Evolutionary conservation across 345 rosid genomes (phyloP).

Genomic region (Turritis glabra): DNA sequence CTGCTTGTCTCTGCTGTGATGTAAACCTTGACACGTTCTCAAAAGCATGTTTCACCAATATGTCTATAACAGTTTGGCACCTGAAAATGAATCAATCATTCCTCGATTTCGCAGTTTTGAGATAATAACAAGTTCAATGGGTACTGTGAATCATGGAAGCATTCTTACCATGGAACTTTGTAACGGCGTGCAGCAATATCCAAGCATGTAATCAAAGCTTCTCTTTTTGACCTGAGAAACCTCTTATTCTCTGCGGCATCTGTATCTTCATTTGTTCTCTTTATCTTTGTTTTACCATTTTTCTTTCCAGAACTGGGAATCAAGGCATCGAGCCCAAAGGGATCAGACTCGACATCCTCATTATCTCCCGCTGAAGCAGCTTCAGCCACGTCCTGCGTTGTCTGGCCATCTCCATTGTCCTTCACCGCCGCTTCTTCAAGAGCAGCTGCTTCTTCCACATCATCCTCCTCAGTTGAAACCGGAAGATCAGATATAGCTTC

Average conservation of each 20-base stretch:
- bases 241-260: conserved; percentile 57
- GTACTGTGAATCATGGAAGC: neutral
- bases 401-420: conserved; percentile 38
- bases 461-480: conserved; percentile 71
- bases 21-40: conserved; percentile 84
- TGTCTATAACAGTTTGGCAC: conserved; percentile 98
- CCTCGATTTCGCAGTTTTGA: conserved; percentile 1
- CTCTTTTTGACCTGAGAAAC: conserved; percentile 74
- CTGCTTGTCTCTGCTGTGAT: conserved; percentile 76
- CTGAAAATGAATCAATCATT: conserved; percentile 42
- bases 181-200: conserved; percentile 94
- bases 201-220: conserved; percentile 77
- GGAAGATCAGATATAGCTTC: conserved; percentile 74
- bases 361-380: conserved; percentile 42
- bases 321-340: conserved; percentile 86
- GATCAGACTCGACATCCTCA: conserved; percentile 67
- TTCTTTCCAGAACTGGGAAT: conserved; percentile 60
- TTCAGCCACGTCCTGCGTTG: conserved; percentile 35
- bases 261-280: conserved; percentile 52
- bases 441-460: conserved; percentile 70
- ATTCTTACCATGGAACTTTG: conserved; percentile 72
- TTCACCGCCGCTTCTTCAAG: conserved; percentile 50
- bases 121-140: conserved; percentile 8
- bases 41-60: conserved; percentile 88
- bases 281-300: conserved; percentile 58